Evolutionary conservation across 495 filamentous ascomycete species (phyloP), one percentile per base, ranked within the genome.

Genomic region (Neurospora sp.): DNA sequence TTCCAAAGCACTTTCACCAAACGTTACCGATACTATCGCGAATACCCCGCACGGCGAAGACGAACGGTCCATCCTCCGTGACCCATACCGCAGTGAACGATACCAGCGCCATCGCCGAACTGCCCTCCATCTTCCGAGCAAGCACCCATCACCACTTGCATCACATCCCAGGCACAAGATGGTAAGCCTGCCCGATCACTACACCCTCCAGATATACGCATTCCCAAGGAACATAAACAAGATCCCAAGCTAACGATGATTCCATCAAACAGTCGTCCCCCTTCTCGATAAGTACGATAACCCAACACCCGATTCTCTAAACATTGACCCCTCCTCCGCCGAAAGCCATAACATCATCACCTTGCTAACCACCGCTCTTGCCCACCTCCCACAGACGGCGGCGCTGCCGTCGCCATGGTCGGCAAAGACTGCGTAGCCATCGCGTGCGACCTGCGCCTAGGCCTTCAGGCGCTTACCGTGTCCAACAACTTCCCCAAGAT

Each of bases 401-500:
- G 94, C 82, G 94, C 94, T 85, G 94, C 92, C 85, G 93, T 97
- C 77, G 94, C 93, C 81, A 99, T 98, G 96, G 94, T 96, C 71
- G 96, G 96, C 86, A 98, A 98, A 83, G 93, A 97, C 90, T 99
- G 96, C 83, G 96, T 99, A 53, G 96, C 96, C 83, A 98, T 99
- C 78, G 96, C 96, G 80, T 99, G 96, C 86, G 96, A 99, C 84
- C 94, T 99, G 74, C 94, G 96, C 71, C 93, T 99, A 72, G 96
- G 96, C 74, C 91, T 98, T 82, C 96, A 99, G 87, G 87, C 96
- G 78, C 88, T 99, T 80, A 99, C 96, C 45, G 90, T 99, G 71
- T 97, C 93, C 80, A 98, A 98, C 90, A 97, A 98, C 90, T 98
- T 97, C 89, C 96, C 96, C 84, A 99, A 99, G 86, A 93, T 99